Conservation (phyloP, 106 monocot genomes). For the Cymbidium sinense region DNA sequence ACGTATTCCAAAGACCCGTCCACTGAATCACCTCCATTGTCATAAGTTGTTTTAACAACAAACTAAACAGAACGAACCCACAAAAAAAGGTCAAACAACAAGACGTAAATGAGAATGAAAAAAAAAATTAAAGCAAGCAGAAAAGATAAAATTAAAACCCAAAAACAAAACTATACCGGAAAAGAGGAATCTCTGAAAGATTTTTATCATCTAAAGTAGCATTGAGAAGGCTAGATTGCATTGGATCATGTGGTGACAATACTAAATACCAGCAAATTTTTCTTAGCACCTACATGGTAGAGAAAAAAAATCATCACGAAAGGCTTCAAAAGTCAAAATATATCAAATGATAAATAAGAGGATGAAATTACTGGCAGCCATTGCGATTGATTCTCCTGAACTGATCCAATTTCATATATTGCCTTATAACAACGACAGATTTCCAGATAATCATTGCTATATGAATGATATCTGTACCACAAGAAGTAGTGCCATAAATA, state of each 20-base stretch:
- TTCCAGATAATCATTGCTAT: conserved; percentile 88
- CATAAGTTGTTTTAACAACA: conserved; percentile 79
- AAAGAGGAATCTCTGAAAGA: conserved; percentile 85
- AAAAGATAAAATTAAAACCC: not conserved
- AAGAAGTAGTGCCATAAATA: not conserved
- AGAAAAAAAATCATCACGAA: not conserved
- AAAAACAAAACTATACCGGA: conserved; percentile 39
- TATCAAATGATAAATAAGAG: not conserved
- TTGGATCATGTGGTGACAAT: conserved; percentile 87
- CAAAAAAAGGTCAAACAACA: not conserved
- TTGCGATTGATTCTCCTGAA: conserved; percentile 75
- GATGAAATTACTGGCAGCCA: conserved; percentile 73
- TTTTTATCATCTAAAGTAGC: conserved; percentile 93
- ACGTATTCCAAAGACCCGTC: conserved; percentile 84
- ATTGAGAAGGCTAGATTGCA: conserved; percentile 98
- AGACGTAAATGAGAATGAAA: not conserved
- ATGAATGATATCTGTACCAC: conserved; percentile 65
- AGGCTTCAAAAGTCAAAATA: not conserved
- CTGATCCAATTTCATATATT: conserved; percentile 92
- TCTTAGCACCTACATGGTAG: conserved; percentile 60
- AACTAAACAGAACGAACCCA: conserved; percentile 22
- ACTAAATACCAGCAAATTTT: conserved; percentile 99
- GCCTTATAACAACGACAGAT: conserved; percentile 93
- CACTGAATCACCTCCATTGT: conserved; percentile 99
- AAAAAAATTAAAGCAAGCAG: not conserved